A percentile compares a stretch with the other conserved stretches of the same genome.
phyloP scores from a whole-genome alignment of 2,329 filamentous ascomycete species.

The Plectosphaerella sp. region DNA sequence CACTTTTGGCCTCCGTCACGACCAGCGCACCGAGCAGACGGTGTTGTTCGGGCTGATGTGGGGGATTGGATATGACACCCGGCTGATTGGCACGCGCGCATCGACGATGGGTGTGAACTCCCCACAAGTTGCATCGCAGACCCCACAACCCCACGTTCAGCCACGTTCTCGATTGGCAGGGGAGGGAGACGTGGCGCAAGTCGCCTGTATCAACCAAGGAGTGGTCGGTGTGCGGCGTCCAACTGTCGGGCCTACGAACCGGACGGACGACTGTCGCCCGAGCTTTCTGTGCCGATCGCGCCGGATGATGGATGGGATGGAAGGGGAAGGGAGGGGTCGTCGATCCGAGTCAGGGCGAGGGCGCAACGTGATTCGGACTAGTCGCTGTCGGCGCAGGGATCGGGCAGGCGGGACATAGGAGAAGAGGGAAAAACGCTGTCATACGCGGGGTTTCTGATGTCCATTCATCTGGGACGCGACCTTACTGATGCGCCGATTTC shows the following conservation, averaged over 20 bases:
- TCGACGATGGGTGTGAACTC: background rate
- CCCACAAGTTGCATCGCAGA: background rate
- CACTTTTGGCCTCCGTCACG: too few species aligned
- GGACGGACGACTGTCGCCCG: too few species aligned
- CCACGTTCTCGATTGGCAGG: background rate
- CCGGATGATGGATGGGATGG: too few species aligned
- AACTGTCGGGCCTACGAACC: background rate
- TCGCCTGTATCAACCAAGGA: background rate
- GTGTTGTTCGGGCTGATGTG: background rate
- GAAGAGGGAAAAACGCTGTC: constrained; percentile 2
- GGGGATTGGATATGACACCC: constrained; percentile 2
- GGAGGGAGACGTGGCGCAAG: too few species aligned
- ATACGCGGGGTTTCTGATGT: background rate
- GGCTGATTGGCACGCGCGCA: constrained; percentile 1
- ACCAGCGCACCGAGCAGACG: too few species aligned
- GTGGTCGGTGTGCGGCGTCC: background rate
- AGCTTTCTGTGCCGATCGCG: too few species aligned
- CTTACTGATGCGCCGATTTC: background rate
- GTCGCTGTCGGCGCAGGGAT: too few species aligned
- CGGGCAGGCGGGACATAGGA: background rate
- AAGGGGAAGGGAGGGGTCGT: background rate
- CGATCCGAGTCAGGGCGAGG: background rate
- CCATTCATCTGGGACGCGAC: background rate
- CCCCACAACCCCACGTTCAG: constrained; percentile 1
- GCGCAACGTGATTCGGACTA: too few species aligned